Evolutionary conservation across 208 protist genomes (phyloP).

Genomic region (Wallacemonas rigidus): DNA sequence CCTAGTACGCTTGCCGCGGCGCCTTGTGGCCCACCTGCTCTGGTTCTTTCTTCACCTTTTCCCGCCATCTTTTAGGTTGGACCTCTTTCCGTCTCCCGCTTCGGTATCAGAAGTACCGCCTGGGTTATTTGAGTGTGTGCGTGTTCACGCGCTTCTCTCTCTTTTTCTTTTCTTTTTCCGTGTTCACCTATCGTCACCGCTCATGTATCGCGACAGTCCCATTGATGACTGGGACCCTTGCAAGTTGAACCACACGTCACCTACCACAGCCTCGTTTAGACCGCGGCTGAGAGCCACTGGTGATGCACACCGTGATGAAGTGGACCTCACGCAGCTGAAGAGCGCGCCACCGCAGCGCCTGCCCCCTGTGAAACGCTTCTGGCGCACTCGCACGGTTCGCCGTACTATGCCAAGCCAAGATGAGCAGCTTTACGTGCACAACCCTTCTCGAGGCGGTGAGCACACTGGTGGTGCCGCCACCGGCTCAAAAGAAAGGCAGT

Average conservation of each 20-base stretch:
- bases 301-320: neutral
- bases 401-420: constrained; percentile 33
- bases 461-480: neutral
- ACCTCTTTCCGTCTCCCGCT: neutral
- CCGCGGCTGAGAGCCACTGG: neutral
- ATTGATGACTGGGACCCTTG: neutral
- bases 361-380: constrained; percentile 46
- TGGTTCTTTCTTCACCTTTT: too few species aligned
- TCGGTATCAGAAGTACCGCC: neutral
- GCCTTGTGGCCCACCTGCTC: too few species aligned
- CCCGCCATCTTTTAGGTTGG: neutral
- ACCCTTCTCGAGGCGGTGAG: neutral
- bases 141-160: neutral
- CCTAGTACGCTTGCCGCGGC: too few species aligned
- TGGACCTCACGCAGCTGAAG: constrained; percentile 57
- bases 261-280: neutral
- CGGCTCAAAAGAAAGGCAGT: constrained; percentile 28
- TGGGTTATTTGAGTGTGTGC: neutral
- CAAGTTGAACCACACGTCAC: neutral
- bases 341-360: constrained; percentile 37
- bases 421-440: constrained; percentile 24
- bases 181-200: neutral
- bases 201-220: neutral
- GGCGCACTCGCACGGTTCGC: constrained; percentile 46
- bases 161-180: neutral